Conservation (phyloP, 352 stramenopile genomes). For the Globisporangium megalacanthum region DNA sequence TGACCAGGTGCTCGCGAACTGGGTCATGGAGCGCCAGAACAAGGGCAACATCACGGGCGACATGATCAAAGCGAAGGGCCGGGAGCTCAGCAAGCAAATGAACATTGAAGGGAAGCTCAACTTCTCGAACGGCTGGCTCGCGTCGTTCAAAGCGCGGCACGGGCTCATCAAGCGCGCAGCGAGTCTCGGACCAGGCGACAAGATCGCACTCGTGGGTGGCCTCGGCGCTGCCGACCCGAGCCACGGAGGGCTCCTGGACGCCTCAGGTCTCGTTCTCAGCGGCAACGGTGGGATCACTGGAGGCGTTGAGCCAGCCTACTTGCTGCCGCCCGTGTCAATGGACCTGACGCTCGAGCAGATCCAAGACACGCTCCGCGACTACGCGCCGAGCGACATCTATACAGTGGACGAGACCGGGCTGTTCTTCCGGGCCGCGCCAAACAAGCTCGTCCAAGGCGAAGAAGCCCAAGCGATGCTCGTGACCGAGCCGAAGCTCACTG, state of each 20-base stretch:
- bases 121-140: constrained; percentile 85
- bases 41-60: constrained; percentile 86
- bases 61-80: constrained; percentile 84
- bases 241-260: constrained; percentile 37
- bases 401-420: constrained; percentile 82
- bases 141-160: constrained; percentile 81
- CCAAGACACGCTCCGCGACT: constrained; percentile 77
- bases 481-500: constrained; percentile 64
- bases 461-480: constrained; percentile 71
- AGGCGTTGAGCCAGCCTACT: constrained; percentile 58
- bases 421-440: constrained; percentile 83
- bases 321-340: constrained; percentile 73
- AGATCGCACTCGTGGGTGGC: constrained; percentile 9
- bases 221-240: neutral
- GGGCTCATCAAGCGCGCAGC: constrained; percentile 66
- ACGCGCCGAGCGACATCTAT: constrained; percentile 79
- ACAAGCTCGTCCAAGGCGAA: constrained; percentile 79
- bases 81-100: constrained; percentile 82
- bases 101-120: constrained; percentile 71
- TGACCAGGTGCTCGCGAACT: constrained; percentile 76
- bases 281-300: constrained; percentile 11
- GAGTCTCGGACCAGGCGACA: constrained; percentile 31
- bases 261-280: constrained; percentile 43
- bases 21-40: constrained; percentile 87
- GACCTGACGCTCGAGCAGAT: constrained; percentile 83